Evolutionary conservation across 805 yeast species (phyloP).

Genomic region (Starmera pachycereana): DNA sequence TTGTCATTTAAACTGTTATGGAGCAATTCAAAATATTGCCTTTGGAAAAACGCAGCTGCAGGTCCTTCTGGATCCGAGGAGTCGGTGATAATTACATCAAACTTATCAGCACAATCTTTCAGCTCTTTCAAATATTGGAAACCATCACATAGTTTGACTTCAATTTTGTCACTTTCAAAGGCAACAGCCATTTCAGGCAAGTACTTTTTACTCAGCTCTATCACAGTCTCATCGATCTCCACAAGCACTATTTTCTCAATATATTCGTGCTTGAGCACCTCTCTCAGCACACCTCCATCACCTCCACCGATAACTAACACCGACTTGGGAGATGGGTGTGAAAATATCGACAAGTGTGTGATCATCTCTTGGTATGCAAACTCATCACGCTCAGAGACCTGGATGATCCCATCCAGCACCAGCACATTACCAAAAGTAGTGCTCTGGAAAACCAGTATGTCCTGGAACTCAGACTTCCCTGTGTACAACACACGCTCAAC

Average conservation of each 20-base stretch:
- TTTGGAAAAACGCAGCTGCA: constrained; percentile 80
- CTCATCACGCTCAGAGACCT: constrained; percentile 88
- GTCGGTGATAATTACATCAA: constrained; percentile 82
- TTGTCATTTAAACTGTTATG: constrained; percentile 48
- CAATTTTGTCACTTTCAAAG: constrained; percentile 54
- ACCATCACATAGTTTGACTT: constrained; percentile 70
- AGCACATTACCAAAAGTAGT: constrained; percentile 76
- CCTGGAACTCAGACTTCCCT: constrained; percentile 65
- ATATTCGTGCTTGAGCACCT: constrained; percentile 64
- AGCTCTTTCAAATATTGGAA: constrained; percentile 55
- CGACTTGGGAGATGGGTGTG: constrained; percentile 63
- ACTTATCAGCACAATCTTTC: constrained; percentile 32
- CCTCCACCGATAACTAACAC: constrained; percentile 93
- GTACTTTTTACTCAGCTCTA: constrained; percentile 57
- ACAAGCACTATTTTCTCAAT: constrained; percentile 63
- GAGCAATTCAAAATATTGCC: constrained; percentile 62
- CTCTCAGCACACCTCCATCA: constrained; percentile 91
- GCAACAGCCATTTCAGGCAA: constrained; percentile 68
- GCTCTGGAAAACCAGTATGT: constrained; percentile 62
- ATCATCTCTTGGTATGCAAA: constrained; percentile 92
- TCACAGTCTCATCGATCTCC: constrained; percentile 85
- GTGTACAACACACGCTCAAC: constrained; percentile 59
- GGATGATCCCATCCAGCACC: constrained; percentile 83
- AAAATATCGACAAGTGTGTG: constrained; percentile 69
- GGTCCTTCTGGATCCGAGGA: constrained; percentile 96